These are phyloP conservation scores for Fonsecaea monophora DNA, from an alignment of 2,329 filamentous ascomycete species.

Conservation along the genomic window DNA sequence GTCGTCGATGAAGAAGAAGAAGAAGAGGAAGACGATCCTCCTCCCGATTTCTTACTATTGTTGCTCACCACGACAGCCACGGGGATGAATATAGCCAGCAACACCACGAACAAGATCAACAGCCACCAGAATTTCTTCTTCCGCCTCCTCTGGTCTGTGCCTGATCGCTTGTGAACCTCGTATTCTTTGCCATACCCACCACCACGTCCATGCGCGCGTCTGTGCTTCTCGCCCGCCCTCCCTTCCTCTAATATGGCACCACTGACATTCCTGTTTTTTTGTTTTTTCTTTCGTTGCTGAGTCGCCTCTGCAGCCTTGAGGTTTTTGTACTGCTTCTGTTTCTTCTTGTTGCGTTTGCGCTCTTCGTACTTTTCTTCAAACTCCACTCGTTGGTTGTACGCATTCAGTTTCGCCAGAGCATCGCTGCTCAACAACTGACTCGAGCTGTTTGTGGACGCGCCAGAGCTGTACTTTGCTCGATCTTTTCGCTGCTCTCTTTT, in stretches of 20 bases:
- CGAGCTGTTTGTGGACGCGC: conserved; percentile 51
- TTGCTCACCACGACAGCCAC: conserved; percentile 71
- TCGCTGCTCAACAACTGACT: conserved; percentile 57
- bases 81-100: conserved; percentile 71
- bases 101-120: conserved; percentile 56
- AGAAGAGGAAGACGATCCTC: conserved; percentile 33
- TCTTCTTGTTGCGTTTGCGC: conserved; percentile 47
- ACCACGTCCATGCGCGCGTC: conserved; percentile 57
- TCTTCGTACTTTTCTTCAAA: conserved; percentile 53
- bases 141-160: conserved; percentile 45
- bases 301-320: conserved; percentile 43
- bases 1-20: conserved; percentile 41
- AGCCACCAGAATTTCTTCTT: conserved; percentile 62
- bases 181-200: conserved; percentile 50
- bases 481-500: conserved; percentile 35
- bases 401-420: conserved; percentile 71
- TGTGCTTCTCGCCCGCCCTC: conserved; percentile 57
- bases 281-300: conserved; percentile 51
- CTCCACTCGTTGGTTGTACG: conserved; percentile 64
- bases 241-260: conserved; percentile 74
- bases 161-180: conserved; percentile 39
- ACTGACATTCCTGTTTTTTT: conserved; percentile 69
- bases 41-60: conserved; percentile 56
- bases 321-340: conserved; percentile 45
- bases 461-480: conserved; percentile 47